Evolutionary conservation across 2,329 filamentous ascomycete species (phyloP), one percentile per base, ranked within the genome.

Genomic region (Sporothrix variecibatus): DNA sequence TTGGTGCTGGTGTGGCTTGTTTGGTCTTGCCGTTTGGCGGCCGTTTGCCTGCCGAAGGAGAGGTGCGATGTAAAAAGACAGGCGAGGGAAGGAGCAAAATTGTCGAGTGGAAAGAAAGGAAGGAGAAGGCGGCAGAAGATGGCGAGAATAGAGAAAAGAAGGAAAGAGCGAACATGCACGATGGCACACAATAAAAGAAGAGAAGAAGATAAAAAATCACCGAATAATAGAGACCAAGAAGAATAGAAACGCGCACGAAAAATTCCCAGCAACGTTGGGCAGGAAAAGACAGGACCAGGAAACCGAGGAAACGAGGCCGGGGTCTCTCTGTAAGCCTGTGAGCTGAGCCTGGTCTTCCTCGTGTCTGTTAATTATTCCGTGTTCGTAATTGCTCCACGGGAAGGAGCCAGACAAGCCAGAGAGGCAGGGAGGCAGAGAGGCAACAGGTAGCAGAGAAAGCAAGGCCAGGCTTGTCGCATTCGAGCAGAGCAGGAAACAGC

Each of bases 401-500:
- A 67, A 40, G 20, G 43, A 68, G 40, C 38, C 38, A 31, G 49
- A 23, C n/a, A 34, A 40, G 31, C 51, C 43, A 38, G 11, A 8
- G 58, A 31, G 12, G n/a, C n/a, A 28, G n/a, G n/a, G 49, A 40
- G 31, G 64, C 43, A 38, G 11, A 8, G 58, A 31, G 12, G n/a
- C n/a, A 28, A 28, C n/a, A 12, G 28, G 28, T 46, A 46, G n/a
- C 6, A 34, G 34, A 43, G 34, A 26, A 40, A 40, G 49, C 46
- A 53, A 51, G 17, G 65, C 43, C 15, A 23, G 62, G 34, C 34
- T 46, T 43, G 62, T 68, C 43, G 43, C 26, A 62, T 53, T 64
- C 28, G 17, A 71, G 40, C 38, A 68, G 43, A 51, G 51, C 65
- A 68, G 43, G 65, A 68, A 68, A 71, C 17, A 71, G 31, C 28